Evolutionary conservation across 805 yeast genomes (phyloP), one percentile per base, ranked within the genome.

Genomic region (Blastobotrys attinorum): DNA sequence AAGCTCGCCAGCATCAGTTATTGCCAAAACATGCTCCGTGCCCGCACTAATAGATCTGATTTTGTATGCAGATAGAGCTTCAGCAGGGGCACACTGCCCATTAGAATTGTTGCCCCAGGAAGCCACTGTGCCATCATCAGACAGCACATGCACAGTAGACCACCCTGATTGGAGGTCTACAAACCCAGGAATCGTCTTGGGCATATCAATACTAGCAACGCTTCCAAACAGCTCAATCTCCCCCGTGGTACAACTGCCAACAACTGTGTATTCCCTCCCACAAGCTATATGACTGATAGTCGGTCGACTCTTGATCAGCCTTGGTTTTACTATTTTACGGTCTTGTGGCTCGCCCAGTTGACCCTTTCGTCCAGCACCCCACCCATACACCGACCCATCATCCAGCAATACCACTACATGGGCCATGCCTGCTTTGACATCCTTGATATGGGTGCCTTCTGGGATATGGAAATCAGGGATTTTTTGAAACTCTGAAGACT

Each of bases 51-150:
- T 66, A 29, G 20, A 46, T 39, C 25, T 58, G 47, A 35, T 37
- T 32, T 44, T 15, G 8, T 25, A 15, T 6, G 7, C 13, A 5
- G 27, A 47, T 13, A 43, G 37, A 13, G 39, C 34, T 25, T 25
- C 29, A 16, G 43, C 47, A 4, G 65, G 61, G 8, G 67, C 69
- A 13, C 71, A 47, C 61, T 90, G 97, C 2, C 81, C 81, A 56
- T 84, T 92, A 13, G 81, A 72, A 56, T 83, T 77, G 61, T 85
- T 87, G 0, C 97, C 97, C 43, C 67, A 50, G 0, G 92, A 79
- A 4, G 47, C 18, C 1, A 79, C 51, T n/a, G 42, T 16, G 15
- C 55, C 54, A 31, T 50, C 46, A 0, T 46, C 27, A 40, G 46
- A 49, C 39, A 54, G 46, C 1, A 77, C 47, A 60, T 85, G 95